phyloP scores from a whole-genome alignment of 2,329 filamentous ascomycete genomes.

The Ophiostoma fasciatum region DNA sequence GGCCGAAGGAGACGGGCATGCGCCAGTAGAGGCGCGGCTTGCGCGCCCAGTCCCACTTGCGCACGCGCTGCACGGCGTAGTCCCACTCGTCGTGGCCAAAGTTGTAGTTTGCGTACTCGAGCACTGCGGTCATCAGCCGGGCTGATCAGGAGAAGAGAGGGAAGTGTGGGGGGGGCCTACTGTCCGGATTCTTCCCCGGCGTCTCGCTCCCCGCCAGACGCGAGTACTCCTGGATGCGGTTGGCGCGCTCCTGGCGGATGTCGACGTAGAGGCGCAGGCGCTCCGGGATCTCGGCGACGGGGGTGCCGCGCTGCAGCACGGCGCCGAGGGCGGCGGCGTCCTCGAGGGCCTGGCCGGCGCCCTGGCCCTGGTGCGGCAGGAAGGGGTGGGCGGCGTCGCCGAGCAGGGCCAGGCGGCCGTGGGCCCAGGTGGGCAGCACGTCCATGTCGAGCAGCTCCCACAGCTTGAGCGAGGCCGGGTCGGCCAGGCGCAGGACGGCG shows the following conservation, averaged over 20 bases:
- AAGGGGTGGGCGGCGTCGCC: conserved; percentile 59
- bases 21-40: conserved; percentile 25
- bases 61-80: conserved; percentile 33
- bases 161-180: too few species aligned
- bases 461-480: conserved; percentile 32
- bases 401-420: conserved; percentile 38
- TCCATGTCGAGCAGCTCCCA: conserved; percentile 51
- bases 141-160: too few species aligned
- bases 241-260: conserved; percentile 35
- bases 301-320: conserved; percentile 34
- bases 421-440: conserved; percentile 37
- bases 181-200: conserved; percentile 23
- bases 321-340: conserved; percentile 45
- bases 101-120: conserved; percentile 31
- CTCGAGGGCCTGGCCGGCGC: conserved; percentile 50
- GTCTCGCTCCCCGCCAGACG: conserved; percentile 35
- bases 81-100: conserved; percentile 46
- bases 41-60: conserved; percentile 30
- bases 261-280: conserved; percentile 44
- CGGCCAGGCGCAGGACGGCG: conserved; percentile 26
- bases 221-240: conserved; percentile 22
- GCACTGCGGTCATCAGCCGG: too few species aligned
- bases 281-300: conserved; percentile 30
- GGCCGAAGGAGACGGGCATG: conserved; percentile 30
- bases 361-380: conserved; percentile 45